Evolutionary conservation across 352 stramenopile genomes (phyloP).

Genomic region (Pythium guiyangense): DNA sequence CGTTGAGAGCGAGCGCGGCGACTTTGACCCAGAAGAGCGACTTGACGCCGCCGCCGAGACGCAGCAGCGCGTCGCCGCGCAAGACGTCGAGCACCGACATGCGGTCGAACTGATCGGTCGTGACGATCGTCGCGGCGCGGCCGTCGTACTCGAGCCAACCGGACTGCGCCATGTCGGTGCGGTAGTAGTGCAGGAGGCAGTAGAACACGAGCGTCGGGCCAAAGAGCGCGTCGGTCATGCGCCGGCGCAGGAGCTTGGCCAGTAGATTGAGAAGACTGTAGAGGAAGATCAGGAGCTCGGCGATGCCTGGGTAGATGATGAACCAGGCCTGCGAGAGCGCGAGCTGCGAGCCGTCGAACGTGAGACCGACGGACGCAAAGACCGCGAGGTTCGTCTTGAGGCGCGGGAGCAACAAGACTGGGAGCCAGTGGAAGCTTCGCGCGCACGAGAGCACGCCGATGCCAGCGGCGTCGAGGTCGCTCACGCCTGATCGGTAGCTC

Average conservation of each 20-base stretch:
- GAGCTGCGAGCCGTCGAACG: constrained; percentile 41
- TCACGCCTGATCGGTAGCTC: too few species aligned
- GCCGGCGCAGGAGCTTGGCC: constrained; percentile 27
- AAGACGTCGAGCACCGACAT: constrained; percentile 36
- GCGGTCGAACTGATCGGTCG: constrained; percentile 20
- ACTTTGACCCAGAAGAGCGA: constrained; percentile 41
- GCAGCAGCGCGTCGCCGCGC: constrained; percentile 18
- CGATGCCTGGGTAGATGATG: constrained; percentile 37
- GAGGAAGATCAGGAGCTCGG: constrained; percentile 31
- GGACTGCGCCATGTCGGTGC: constrained; percentile 14
- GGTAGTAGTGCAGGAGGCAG: constrained; percentile 28
- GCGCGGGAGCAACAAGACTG: constrained; percentile 14
- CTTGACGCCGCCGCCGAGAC: constrained; percentile 25
- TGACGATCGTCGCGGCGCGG: constrained; percentile 24
- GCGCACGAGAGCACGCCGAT: constrained; percentile 18
- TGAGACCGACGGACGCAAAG: constrained; percentile 17
- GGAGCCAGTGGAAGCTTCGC: constrained; percentile 14
- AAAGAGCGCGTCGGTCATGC: constrained; percentile 32
- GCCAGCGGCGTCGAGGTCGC: neutral
- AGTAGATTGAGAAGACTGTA: constrained; percentile 44
- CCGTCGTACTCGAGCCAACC: constrained; percentile 17
- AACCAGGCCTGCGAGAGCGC: constrained; percentile 41
- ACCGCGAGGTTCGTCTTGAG: constrained; percentile 15
- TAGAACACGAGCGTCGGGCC: constrained; percentile 31
- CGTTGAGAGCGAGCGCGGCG: constrained; percentile 27